Evolutionary conservation across 768 basidiomycete genomes (phyloP).

Genomic region (Flagelloscypha sp.): DNA sequence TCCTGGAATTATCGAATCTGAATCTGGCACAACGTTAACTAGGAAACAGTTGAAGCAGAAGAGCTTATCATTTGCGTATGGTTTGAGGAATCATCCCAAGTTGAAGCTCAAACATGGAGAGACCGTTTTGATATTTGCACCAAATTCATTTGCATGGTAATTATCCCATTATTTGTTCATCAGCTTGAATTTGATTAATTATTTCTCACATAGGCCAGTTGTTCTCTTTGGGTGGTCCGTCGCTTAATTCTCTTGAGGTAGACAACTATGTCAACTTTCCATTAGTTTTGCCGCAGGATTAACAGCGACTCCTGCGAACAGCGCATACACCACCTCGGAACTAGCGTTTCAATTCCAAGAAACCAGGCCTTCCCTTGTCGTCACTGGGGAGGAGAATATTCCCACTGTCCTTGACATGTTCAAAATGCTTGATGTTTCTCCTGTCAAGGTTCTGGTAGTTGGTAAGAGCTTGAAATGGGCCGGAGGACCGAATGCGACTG

Average conservation of each 20-base stretch:
- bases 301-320: constrained; percentile 66
- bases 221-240: constrained; percentile 38
- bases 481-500: constrained; percentile 5
- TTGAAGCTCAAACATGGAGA: constrained; percentile 28
- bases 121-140: constrained; percentile 42
- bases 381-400: constrained; percentile 57
- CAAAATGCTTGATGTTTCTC: constrained; percentile 34
- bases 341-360: constrained; percentile 66
- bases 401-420: constrained; percentile 51
- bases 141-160: constrained; percentile 47
- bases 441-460: constrained; percentile 28
- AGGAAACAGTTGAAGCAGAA: constrained; percentile 13
- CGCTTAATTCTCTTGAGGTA: constrained; percentile 6
- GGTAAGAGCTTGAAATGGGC: constrained; percentile 2
- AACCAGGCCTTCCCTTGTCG: constrained; percentile 53
- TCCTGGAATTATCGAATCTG: constrained; percentile 16
- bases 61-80: constrained; percentile 15
- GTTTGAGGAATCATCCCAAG: constrained; percentile 14
- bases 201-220: constrained; percentile 43
- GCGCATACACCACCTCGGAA: constrained; percentile 58
- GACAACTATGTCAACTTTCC: constrained; percentile 1
- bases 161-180: too few species aligned
- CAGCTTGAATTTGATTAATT: too few species aligned
- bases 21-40: constrained; percentile 12
- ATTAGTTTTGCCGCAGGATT: constrained; percentile 57